These are phyloP conservation scores for Chlorophyllum brunneum DNA, from an alignment of 768 basidiomycete species.

Conservation along the genomic window DNA sequence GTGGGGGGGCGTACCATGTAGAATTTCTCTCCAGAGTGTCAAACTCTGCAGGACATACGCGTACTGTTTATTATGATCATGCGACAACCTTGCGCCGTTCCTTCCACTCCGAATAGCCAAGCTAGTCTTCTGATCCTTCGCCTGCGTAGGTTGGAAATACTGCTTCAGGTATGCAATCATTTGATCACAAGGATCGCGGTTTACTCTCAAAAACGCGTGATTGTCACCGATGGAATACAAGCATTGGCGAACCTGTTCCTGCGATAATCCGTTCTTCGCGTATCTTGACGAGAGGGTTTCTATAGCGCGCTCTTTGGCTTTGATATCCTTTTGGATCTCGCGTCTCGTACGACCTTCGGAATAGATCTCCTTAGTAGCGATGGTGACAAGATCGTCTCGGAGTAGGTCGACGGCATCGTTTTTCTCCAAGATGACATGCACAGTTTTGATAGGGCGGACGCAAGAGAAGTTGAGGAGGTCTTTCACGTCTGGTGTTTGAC, in stretches of 20 bases:
- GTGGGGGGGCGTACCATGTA: slow-evolving; percentile 54
- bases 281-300: slow-evolving; percentile 69
- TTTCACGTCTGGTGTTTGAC: slow-evolving; percentile 78
- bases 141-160: slow-evolving; percentile 72
- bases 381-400: slow-evolving; percentile 68
- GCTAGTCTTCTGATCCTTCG: slow-evolving; percentile 59
- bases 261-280: slow-evolving; percentile 49
- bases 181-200: slow-evolving; percentile 84
- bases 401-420: slow-evolving; percentile 64
- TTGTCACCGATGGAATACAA: slow-evolving; percentile 89
- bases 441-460: slow-evolving; percentile 73
- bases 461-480: slow-evolving; percentile 79
- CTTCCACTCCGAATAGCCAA: slow-evolving; percentile 80
- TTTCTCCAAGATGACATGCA: slow-evolving; percentile 63
- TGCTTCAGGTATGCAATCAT: slow-evolving; percentile 77
- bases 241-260: slow-evolving; percentile 72
- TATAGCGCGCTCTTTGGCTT: slow-evolving; percentile 79
- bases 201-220: slow-evolving; percentile 81
- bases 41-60: slow-evolving; percentile 84
- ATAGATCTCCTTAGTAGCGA: slow-evolving; percentile 81
- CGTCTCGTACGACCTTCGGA: slow-evolving; percentile 67
- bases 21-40: slow-evolving; percentile 82
- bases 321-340: slow-evolving; percentile 84
- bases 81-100: slow-evolving; percentile 76
- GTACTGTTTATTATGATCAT: slow-evolving; percentile 83